Base-by-base conservation (phyloP, 768 basidiomycete species). In the Rhodosporidiobolus odoratus region DNA sequence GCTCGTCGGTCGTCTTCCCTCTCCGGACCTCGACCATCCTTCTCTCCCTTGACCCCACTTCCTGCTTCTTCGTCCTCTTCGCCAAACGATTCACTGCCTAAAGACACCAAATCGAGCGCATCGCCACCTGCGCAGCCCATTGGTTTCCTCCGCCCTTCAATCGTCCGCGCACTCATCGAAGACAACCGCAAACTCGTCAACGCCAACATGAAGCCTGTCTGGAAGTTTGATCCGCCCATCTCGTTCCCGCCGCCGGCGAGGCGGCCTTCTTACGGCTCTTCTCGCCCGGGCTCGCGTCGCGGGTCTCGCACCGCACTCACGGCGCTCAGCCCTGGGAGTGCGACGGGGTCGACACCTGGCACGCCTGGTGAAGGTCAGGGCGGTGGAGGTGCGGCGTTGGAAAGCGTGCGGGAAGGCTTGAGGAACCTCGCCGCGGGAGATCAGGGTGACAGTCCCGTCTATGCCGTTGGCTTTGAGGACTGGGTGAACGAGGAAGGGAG, bases 11-110 rank as follows among this genome's bases (percentile, higher is more conserved):
- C 57, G 10, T 61, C 66, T 80, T 90, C 35, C 80, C 85, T 8
- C 48, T 7, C 34, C 34, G 7, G 21, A 16, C 37, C 56, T 19
- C 85, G 88, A 3, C 35, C 7, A 83, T 88, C 75, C 82, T 83
- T 59, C 83, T 90, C 27, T 79, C 83, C 0, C 81, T 83, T 59
- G 80, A 83, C n/a, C 74, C 82, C 0, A 78, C 82, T 17, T 86
- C n/a, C 45, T 4, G 6, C 45, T 86, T 57, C 82, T 87, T 12
- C 40, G 57, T 56, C 38, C 58, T 32, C 48, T 13, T 40, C 25
- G 50, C 68, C 25, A 47, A 13, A 4, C 58, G 62, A 2, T n/a
- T 41, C 58, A 17, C 48, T 25, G 9, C 60, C 27, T 9, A 19
- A 43, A 7, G 23, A 21, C 48, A 40, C 30, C 6, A 23, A 25